Evolutionary conservation across 805 yeast genomes (phyloP).

Genomic region (Saccharomycopsis selenospora): DNA sequence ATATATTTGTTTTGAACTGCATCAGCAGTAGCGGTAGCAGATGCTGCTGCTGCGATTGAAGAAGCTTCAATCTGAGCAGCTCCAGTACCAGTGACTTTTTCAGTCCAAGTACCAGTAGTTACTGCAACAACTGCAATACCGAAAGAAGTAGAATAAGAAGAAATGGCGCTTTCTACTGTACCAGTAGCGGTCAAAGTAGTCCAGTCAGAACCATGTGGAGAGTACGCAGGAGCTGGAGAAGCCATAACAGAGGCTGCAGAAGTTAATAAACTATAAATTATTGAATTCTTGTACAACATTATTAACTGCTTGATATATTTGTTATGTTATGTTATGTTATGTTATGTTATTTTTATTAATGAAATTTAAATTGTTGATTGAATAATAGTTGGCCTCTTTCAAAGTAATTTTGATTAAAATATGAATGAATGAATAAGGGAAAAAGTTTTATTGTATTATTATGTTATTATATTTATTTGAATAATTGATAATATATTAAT

Average conservation of each 20-base stretch:
- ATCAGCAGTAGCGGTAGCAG: slow-evolving; percentile 6
- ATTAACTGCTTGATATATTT: too few species aligned
- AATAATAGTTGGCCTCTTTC: too few species aligned
- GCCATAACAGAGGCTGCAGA: neutral
- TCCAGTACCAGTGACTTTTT: slow-evolving; percentile 21
- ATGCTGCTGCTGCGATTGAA: slow-evolving; percentile 6
- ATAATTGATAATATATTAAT: too few species aligned
- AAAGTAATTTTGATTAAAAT: too few species aligned
- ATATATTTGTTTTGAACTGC: neutral
- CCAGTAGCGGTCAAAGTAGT: slow-evolving; percentile 36
- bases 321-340: too few species aligned
- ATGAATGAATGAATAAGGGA: too few species aligned
- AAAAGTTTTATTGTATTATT: too few species aligned
- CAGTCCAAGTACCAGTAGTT: slow-evolving; percentile 29
- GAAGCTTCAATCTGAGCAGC: slow-evolving; percentile 20
- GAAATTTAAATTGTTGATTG: too few species aligned
- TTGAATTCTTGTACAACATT: neutral
- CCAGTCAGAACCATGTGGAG: slow-evolving; percentile 25
- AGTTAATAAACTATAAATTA: neutral
- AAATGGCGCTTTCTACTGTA: slow-evolving; percentile 32
- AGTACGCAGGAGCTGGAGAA: slow-evolving; percentile 1
- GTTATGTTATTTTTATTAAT: too few species aligned
- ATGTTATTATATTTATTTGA: too few species aligned
- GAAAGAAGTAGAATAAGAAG: slow-evolving; percentile 32
- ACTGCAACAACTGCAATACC: slow-evolving; percentile 34